Conservation (phyloP, 2,329 filamentous ascomycete genomes). For the Orbilia ellipsospora region DNA sequence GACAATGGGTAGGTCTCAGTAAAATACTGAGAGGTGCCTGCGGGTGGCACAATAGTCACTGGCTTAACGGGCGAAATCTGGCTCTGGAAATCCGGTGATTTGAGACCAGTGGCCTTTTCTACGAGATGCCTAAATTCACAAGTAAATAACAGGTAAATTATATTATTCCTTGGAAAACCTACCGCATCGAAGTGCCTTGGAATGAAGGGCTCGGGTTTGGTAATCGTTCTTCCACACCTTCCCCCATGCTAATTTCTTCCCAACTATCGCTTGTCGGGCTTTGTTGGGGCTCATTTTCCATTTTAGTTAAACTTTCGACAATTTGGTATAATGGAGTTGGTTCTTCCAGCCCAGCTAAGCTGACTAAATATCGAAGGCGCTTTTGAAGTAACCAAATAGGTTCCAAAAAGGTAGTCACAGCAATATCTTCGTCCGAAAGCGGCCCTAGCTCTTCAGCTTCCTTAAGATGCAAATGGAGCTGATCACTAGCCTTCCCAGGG, state of each 20-base stretch:
- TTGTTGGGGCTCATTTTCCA: constrained; percentile 73
- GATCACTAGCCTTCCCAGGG: constrained; percentile 90
- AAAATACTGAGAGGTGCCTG: constrained; percentile 78
- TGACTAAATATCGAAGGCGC: constrained; percentile 85
- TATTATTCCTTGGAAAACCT: constrained; percentile 21
- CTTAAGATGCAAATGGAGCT: constrained; percentile 78
- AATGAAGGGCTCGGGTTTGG: constrained; percentile 1
- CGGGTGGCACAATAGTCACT: constrained; percentile 83
- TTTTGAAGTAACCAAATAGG: constrained; percentile 83
- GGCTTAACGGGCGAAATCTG: constrained; percentile 72
- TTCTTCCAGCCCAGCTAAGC: constrained; percentile 67
- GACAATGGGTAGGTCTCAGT: constrained; percentile 90
- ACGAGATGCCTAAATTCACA: constrained; percentile 24
- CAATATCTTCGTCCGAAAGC: constrained; percentile 77
- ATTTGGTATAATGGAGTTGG: constrained; percentile 76
- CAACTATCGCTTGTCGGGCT: constrained; percentile 87
- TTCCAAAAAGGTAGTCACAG: constrained; percentile 92
- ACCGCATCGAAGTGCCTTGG: constrained; percentile 45
- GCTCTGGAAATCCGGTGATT: neutral
- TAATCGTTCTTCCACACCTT: constrained; percentile 56
- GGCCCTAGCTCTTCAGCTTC: constrained; percentile 62
- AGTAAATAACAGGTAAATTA: constrained; percentile 15
- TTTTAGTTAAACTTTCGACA: constrained; percentile 76
- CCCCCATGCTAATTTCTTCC: constrained; percentile 76
- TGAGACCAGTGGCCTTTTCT: constrained; percentile 23